Percentiles rank a stretch among this genome's conserved stretches.
Evolutionary conservation across 805 yeast genomes (phyloP).

Genomic region (Candida chilensis): DNA sequence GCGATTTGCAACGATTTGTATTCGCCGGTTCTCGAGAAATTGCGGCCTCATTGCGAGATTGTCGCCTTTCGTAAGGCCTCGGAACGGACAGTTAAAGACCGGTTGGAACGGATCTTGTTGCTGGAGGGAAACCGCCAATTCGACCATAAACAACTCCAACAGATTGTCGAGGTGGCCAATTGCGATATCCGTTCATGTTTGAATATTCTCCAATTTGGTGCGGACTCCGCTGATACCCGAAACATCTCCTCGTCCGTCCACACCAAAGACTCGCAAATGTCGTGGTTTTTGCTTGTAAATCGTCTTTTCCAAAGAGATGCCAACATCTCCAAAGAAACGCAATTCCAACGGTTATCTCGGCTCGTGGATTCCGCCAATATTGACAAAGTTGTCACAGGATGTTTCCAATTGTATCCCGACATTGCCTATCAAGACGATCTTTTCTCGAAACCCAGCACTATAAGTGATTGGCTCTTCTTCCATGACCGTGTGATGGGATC

Average conservation of each 20-base stretch:
- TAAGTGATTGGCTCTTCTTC: slow-evolving; percentile 73
- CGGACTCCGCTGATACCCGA: slow-evolving; percentile 7
- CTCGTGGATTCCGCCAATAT: slow-evolving; percentile 35
- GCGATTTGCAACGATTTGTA: slow-evolving; percentile 88
- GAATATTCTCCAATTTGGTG: slow-evolving; percentile 67
- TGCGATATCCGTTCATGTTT: slow-evolving; percentile 84
- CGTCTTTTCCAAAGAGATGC: slow-evolving; percentile 48
- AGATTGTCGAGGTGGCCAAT: slow-evolving; percentile 61
- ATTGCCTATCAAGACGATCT: slow-evolving; percentile 59
- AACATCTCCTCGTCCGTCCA: no score
- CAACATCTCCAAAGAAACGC: slow-evolving; percentile 32
- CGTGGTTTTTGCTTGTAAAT: slow-evolving; percentile 63
- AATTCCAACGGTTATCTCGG: slow-evolving; percentile 36
- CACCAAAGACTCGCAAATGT: slow-evolving; percentile 49
- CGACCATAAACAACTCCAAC: slow-evolving; percentile 44
- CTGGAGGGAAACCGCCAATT: slow-evolving; percentile 42
- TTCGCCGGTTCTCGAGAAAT: slow-evolving; percentile 61
- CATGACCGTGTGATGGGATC: slow-evolving; percentile 42
- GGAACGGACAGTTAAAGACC: slow-evolving; percentile 31
- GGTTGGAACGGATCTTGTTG: slow-evolving; percentile 41
- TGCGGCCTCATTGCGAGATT: slow-evolving; percentile 68
- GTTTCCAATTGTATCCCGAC: slow-evolving; percentile 58
- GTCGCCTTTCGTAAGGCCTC: slow-evolving; percentile 56
- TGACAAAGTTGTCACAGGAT: slow-evolving; percentile 64
- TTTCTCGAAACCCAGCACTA: slow-evolving; percentile 43